phyloP scores from a whole-genome alignment of 495 filamentous ascomycete species.

The Annulohypoxylon nitens region DNA sequence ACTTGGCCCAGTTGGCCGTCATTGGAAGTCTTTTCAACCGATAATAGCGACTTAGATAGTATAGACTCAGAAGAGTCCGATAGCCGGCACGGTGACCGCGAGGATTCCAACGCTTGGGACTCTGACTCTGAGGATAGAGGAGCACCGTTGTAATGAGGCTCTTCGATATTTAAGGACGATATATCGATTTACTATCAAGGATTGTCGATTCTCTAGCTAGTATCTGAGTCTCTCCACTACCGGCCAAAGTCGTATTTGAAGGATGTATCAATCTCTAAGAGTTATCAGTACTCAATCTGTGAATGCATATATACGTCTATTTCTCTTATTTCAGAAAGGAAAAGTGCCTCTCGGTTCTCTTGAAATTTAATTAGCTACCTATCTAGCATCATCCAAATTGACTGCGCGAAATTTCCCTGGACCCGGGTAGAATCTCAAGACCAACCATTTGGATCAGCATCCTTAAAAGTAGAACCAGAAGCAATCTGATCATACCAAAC shows the following conservation, averaged over 20 bases:
- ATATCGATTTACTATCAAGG: too few species aligned
- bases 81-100: too few species aligned
- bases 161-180: too few species aligned
- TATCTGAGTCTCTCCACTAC: too few species aligned
- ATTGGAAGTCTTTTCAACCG: neutral
- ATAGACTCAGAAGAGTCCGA: neutral
- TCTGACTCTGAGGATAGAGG: neutral
- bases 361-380: neutral
- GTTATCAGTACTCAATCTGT: too few species aligned
- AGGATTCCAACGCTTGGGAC: neutral
- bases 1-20: neutral
- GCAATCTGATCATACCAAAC: slow-evolving; percentile 69
- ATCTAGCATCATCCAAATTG: neutral
- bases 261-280: too few species aligned
- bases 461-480: slow-evolving; percentile 60
- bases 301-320: too few species aligned
- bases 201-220: too few species aligned
- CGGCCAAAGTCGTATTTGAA: neutral
- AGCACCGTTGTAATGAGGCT: neutral
- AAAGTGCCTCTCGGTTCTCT: too few species aligned
- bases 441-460: slow-evolving; percentile 56
- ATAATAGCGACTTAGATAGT: neutral
- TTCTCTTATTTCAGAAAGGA: too few species aligned
- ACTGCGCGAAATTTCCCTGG: too few species aligned
- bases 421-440: neutral